Evolutionary conservation across 164 flowering plant species (phyloP).

Genomic region (Aristolochia fimbriata): DNA sequence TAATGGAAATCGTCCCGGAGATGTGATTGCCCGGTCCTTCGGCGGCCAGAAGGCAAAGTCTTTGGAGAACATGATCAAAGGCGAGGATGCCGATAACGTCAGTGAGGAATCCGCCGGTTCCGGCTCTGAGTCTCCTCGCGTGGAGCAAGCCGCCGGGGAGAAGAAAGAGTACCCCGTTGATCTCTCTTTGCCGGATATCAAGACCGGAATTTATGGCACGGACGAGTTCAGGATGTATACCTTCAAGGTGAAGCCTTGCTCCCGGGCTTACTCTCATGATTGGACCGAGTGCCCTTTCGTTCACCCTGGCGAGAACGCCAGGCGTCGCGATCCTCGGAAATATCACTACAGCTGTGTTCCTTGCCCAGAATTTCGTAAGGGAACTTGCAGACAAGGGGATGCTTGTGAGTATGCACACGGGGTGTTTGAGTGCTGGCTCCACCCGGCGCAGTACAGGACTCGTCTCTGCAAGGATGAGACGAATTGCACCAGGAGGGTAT

Average conservation of each 20-base stretch:
- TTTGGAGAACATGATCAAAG: constrained; percentile 24
- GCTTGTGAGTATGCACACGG: constrained; percentile 67
- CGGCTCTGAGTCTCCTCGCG: constrained; percentile 10
- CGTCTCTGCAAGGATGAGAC: constrained; percentile 57
- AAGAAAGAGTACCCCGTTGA: constrained; percentile 54
- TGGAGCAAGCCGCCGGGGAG: constrained; percentile 24
- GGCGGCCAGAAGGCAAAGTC: constrained; percentile 17
- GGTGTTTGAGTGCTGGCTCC: constrained; percentile 66
- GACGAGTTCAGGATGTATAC: constrained; percentile 66
- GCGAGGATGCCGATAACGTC: constrained; percentile 4
- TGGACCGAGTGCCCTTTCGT: constrained; percentile 78
- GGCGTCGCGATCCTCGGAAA: constrained; percentile 55
- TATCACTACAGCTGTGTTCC: constrained; percentile 63
- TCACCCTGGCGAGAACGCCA: constrained; percentile 66
- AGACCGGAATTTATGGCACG: constrained; percentile 45
- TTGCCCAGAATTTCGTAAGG: constrained; percentile 58
- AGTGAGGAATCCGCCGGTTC: no score
- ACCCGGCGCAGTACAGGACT: constrained; percentile 59
- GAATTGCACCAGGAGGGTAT: constrained; percentile 36
- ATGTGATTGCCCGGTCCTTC: constrained; percentile 37
- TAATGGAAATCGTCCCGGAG: constrained; percentile 27
- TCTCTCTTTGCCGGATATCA: constrained; percentile 54
- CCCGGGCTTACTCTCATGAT: constrained; percentile 61
- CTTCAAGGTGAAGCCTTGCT: constrained; percentile 56
- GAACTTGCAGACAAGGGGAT: constrained; percentile 51